Percentiles rank a stretch among this genome's conserved stretches.
Conservation (phyloP, 2,329 filamentous ascomycete genomes). For the Phyllosticta citrichinensis region DNA sequence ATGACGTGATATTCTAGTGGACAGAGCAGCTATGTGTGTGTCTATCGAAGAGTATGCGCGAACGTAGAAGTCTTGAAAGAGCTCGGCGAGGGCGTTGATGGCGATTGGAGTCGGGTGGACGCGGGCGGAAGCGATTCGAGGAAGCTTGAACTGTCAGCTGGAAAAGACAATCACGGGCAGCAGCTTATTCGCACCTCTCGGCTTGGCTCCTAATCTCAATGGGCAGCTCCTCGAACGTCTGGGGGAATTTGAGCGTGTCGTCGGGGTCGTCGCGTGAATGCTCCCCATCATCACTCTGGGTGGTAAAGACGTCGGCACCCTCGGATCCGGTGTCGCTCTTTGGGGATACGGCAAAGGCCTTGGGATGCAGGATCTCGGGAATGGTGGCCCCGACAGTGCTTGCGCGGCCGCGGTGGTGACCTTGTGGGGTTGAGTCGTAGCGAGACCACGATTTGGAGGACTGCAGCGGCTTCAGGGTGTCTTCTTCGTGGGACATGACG, state of each 20-base stretch:
- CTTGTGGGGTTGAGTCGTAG: constrained; percentile 29
- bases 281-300: constrained; percentile 23
- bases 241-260: constrained; percentile 34
- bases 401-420: constrained; percentile 32
- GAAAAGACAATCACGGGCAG: not conserved
- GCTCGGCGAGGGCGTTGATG: constrained; percentile 69
- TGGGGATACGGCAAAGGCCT: constrained; percentile 26
- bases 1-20: constrained; percentile 63
- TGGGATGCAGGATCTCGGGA: constrained; percentile 34
- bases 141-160: constrained; percentile 49
- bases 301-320: constrained; percentile 32
- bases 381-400: constrained; percentile 35
- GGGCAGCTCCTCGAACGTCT: constrained; percentile 79
- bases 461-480: constrained; percentile 28
- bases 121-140: constrained; percentile 83
- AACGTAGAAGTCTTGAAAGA: constrained; percentile 91
- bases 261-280: constrained; percentile 15
- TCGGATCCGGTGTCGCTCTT: constrained; percentile 23
- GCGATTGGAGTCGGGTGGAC: constrained; percentile 75
- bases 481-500: constrained; percentile 18
- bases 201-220: constrained; percentile 87
- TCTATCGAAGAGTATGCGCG: constrained; percentile 71
- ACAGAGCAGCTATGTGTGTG: constrained; percentile 75
- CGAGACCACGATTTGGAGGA: constrained; percentile 41
- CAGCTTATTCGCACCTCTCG: constrained; percentile 53